Conservation (phyloP, 306 rosid species). For the Arachis stenosperma region DNA sequence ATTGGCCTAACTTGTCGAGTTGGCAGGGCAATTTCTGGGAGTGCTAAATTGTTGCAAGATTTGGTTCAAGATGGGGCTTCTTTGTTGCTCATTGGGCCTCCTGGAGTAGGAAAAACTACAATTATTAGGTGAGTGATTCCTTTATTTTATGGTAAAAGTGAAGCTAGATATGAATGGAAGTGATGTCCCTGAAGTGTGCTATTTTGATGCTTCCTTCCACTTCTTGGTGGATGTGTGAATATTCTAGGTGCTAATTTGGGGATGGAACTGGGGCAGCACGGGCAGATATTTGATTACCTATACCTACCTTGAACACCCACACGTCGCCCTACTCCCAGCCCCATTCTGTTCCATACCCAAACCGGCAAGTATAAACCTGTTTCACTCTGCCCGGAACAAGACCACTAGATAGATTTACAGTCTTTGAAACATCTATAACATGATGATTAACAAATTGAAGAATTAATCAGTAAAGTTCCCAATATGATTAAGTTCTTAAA, state of each 20-base stretch:
- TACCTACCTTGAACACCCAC: too few relatives aligned
- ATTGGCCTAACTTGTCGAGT: constrained; percentile 96
- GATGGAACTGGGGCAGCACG: too few relatives aligned
- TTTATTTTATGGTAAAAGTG: constrained; percentile 5
- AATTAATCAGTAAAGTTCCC: too few relatives aligned
- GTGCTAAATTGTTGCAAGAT: constrained; percentile 79
- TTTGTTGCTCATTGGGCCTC: constrained; percentile 94
- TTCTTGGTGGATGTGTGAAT: constrained; percentile 19
- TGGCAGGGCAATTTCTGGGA: constrained; percentile 90
- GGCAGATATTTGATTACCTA: too few relatives aligned
- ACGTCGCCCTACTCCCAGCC: too few relatives aligned
- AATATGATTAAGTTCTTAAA: too few relatives aligned
- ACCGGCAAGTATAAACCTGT: too few relatives aligned
- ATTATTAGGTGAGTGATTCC: constrained; percentile 71
- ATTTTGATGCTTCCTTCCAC: constrained; percentile 24
- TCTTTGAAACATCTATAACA: too few relatives aligned
- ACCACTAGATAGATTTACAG: too few relatives aligned
- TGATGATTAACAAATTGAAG: too few relatives aligned
- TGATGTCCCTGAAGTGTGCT: constrained; percentile 26
- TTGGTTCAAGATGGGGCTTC: constrained; percentile 92
- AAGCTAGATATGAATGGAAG: constrained; percentile 23
- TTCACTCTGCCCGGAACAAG: too few relatives aligned
- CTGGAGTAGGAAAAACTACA: constrained; percentile 97
- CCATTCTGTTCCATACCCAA: too few relatives aligned
- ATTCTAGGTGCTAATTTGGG: not conserved